Evolutionary conservation across 768 basidiomycete genomes (phyloP).

Genomic region (Tricholoma sp.): DNA sequence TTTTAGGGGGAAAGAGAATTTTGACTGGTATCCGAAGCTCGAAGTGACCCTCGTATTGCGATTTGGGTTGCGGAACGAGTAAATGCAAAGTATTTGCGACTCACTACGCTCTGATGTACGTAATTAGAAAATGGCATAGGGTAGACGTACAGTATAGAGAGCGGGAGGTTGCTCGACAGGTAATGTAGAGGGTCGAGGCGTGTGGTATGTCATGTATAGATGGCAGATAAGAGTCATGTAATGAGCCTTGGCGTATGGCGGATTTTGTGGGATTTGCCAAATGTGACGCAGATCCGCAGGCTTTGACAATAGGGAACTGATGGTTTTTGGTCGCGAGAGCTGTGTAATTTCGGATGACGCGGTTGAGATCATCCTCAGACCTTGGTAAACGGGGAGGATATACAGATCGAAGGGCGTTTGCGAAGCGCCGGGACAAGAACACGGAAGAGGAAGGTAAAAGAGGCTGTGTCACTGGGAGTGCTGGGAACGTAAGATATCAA

Average conservation of each 20-base stretch:
- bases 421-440: slow-evolving; percentile 4
- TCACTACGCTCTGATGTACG: neutral
- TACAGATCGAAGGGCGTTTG: neutral
- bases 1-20: neutral
- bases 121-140: neutral
- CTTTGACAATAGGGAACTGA: neutral
- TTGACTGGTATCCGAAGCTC: neutral
- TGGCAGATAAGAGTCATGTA: neutral
- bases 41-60: neutral
- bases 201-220: neutral
- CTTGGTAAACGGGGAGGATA: neutral
- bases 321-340: neutral
- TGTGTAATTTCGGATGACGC: neutral
- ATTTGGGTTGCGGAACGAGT: slow-evolving; percentile 1
- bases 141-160: neutral
- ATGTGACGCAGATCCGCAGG: neutral
- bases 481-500: neutral
- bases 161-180: slow-evolving; percentile 1
- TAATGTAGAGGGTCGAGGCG: neutral
- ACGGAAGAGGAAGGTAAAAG: slow-evolving; percentile 2
- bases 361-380: neutral
- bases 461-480: neutral
- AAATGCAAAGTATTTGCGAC: neutral
- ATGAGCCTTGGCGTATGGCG: neutral
- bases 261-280: neutral